These are phyloP conservation scores for Chlamydomonas applanata DNA, from an alignment of 139 green algal species.

Conservation along the genomic window DNA sequence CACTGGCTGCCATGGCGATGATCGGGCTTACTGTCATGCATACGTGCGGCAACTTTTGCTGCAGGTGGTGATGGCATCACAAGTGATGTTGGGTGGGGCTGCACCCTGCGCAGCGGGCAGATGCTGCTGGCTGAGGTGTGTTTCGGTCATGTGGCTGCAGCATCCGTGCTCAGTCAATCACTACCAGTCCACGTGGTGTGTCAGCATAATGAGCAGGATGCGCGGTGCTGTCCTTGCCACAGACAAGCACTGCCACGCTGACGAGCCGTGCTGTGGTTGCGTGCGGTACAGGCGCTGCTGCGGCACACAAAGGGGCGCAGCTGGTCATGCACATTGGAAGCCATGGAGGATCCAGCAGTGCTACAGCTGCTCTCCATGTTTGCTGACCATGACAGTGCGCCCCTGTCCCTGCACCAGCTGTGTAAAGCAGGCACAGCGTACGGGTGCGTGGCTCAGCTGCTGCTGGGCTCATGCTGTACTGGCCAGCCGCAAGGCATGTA, in stretches of 20 bases:
- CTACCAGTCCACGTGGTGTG: no score
- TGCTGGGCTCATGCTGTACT: no score
- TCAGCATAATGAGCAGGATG: no score
- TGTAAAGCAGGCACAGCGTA: conserved; percentile 53
- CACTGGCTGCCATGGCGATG: no score
- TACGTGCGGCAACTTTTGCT: no score
- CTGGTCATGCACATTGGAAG: conserved; percentile 30
- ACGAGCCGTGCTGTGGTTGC: no score
- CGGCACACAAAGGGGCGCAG: conserved; percentile 47
- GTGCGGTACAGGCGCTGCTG: conserved; percentile 53
- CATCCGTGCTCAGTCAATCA: no score
- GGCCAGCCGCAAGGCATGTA: no score
- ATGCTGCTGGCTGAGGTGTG: conserved; percentile 89
- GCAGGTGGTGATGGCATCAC: conserved; percentile 35
- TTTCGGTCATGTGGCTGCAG: no score
- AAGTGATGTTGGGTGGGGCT: conserved; percentile 90
- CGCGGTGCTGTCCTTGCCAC: conserved; percentile 7
- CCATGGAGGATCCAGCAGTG: conserved; percentile 19
- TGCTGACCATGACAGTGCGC: conserved; percentile 33
- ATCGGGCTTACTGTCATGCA: no score
- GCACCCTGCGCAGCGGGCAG: conserved; percentile 90
- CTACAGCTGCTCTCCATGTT: conserved; percentile 55
- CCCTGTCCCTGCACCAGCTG: conserved; percentile 80
- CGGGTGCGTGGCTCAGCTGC: conserved; percentile 53
- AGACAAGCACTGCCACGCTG: no score